Percentiles rank a stretch among this genome's conserved stretches.
These are phyloP conservation scores for Populus trichocarpa DNA, from an alignment of 441 rosid species.

Conservation along the genomic window DNA sequence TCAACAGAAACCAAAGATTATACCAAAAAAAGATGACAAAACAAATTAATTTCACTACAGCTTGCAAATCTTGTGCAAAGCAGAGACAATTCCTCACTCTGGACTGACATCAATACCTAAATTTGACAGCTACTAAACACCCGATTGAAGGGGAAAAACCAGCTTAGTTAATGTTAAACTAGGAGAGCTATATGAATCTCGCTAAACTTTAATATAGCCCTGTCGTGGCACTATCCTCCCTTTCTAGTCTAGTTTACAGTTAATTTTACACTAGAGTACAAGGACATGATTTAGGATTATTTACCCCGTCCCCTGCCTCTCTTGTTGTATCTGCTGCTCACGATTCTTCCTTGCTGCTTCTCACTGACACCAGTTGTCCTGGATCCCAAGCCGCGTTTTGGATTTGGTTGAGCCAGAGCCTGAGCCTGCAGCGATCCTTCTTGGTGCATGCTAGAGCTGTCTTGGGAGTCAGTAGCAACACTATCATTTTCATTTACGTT, in stretches of 20 bases:
- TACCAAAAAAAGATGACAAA: neutral
- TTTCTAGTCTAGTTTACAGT: constrained; percentile 25
- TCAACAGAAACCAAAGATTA: neutral
- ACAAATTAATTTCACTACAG: neutral
- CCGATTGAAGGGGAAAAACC: neutral
- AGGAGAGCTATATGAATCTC: constrained; percentile 1
- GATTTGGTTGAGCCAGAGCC: constrained; percentile 28
- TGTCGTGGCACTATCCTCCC: neutral
- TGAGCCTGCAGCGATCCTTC: constrained; percentile 25
- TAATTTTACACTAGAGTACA: constrained; percentile 24
- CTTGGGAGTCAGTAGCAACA: constrained; percentile 38
- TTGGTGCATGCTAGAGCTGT: constrained; percentile 48
- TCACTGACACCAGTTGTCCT: constrained; percentile 30
- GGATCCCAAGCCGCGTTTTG: constrained; percentile 29
- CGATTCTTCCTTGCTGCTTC: constrained; percentile 42
- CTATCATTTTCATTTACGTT: constrained; percentile 16
- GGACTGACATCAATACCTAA: constrained; percentile 7
- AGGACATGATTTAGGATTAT: constrained; percentile 10
- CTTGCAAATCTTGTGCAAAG: neutral
- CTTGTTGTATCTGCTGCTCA: constrained; percentile 36
- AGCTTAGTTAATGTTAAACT: constrained; percentile 1
- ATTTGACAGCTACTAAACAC: neutral
- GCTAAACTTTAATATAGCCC: constrained; percentile 13
- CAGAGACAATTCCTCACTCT: neutral
- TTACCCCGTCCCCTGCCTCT: constrained; percentile 50